Evolutionary conservation across 129 eudicot species (phyloP).

Genomic region (Mikania micrantha): DNA sequence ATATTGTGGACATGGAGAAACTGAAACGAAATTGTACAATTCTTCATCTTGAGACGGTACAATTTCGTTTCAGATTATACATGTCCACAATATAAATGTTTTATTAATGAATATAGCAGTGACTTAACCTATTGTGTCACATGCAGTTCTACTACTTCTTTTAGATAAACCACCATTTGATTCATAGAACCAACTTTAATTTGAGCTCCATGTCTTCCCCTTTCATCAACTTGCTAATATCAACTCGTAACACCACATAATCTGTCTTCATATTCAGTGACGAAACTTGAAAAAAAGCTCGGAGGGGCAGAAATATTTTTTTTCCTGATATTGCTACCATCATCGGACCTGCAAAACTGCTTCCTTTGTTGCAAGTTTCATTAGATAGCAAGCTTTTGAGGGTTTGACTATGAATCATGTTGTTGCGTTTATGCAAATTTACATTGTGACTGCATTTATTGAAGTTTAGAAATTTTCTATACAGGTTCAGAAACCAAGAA

Average conservation of each 20-base stretch:
- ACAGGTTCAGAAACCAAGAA: slow-evolving; percentile 4
- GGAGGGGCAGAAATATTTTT: no score
- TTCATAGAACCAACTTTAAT: slow-evolving; percentile 47
- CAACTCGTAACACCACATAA: no score
- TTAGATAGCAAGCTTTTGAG: slow-evolving; percentile 20
- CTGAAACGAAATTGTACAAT: slow-evolving; percentile 37
- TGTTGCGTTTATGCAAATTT: no score
- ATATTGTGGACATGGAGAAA: slow-evolving; percentile 58
- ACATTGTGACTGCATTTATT: no score
- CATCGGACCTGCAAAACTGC: not conserved
- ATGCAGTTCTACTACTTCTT: slow-evolving; percentile 47
- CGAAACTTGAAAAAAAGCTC: no score
- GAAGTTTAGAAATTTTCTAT: no score
- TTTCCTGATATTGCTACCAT: slow-evolving; percentile 15
- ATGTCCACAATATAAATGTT: slow-evolving; percentile 57
- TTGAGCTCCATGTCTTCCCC: slow-evolving; percentile 34
- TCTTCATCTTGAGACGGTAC: slow-evolving; percentile 22
- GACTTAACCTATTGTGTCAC: slow-evolving; percentile 77
- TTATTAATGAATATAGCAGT: slow-evolving; percentile 55
- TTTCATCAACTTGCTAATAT: slow-evolving; percentile 42
- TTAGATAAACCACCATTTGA: slow-evolving; percentile 56
- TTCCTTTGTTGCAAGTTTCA: slow-evolving; percentile 10
- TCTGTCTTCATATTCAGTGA: no score
- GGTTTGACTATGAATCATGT: no score
- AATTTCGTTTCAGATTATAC: slow-evolving; percentile 45